Base-by-base conservation (phyloP, 257 asterid genomes). In the Lycium barbarum region DNA sequence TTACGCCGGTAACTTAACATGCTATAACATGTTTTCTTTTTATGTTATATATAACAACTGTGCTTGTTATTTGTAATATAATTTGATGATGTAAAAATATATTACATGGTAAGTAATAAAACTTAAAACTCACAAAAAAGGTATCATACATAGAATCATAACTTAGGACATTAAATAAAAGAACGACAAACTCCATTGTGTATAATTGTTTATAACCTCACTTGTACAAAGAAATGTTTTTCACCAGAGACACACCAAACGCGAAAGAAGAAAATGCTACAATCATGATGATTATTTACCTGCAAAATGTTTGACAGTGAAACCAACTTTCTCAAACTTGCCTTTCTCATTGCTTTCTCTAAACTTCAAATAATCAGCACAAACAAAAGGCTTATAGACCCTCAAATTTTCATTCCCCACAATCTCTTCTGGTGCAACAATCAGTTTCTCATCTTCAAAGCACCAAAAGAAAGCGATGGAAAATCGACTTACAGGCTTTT, bases 391-490 rank as follows among this genome's bases (percentile, higher is more conserved):
- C 78, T 84, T 82, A 49, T 91, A 94, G 53, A 87, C 83, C 88
- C 93, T 91, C 6, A 22, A 47, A 22, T 79, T 79, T 9, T 40
- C 89, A 1, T 67, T 61, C 7, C 93, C 92, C 11, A 90, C 88
- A 18, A 94, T 89, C 73, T 93, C 94, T 43, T 91, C 89, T 0
- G 95, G 97, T 3, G 98, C 93, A 1, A 10, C 15, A 9, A 94
- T 86, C 43, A 91, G 88, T 82, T 93, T 93, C 14, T 93, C 93
- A 20, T 94, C 95, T 84, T 94, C 95, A 73, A 94, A 94, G 81
- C 97, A 92, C 98, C 98, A 94, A 57, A 94, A 93, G 88, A 94
- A 94, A 11, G 93, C 95, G 2, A 94, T 38, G 2, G 98, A 94
- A 62, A 91, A 91, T 0, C 98, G 92, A 79, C 90, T 90, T 15